These are phyloP conservation scores for Thalassiosira mediterranea DNA, from an alignment of 352 stramenopile species.

Conservation along the genomic window DNA sequence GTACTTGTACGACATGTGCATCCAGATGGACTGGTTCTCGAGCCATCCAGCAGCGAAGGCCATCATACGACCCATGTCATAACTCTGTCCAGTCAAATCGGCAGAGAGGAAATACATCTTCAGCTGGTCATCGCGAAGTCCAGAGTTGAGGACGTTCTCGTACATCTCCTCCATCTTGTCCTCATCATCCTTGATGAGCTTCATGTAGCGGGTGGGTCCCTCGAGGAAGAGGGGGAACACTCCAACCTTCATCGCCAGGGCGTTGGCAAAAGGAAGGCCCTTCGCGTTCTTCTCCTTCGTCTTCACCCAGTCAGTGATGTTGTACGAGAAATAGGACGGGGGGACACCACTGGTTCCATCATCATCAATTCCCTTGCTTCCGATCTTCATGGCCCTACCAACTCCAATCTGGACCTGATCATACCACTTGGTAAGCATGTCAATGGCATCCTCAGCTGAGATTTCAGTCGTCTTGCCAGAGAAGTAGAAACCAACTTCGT, in stretches of 20 bases:
- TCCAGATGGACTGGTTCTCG: constrained; percentile 85
- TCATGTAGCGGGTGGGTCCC: constrained; percentile 77
- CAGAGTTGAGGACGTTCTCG: constrained; percentile 54
- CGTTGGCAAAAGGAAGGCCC: constrained; percentile 64
- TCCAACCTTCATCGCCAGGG: constrained; percentile 61
- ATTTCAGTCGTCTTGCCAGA: constrained; percentile 65
- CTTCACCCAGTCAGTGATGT: constrained; percentile 73
- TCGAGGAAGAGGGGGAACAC: constrained; percentile 84
- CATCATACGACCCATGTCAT: constrained; percentile 85
- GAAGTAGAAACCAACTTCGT: constrained; percentile 75
- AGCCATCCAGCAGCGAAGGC: constrained; percentile 83
- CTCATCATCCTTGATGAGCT: constrained; percentile 60
- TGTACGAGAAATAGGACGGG: constrained; percentile 86
- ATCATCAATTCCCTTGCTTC: constrained; percentile 55
- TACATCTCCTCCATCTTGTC: constrained; percentile 62
- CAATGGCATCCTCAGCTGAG: constrained; percentile 56
- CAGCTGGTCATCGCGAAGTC: constrained; percentile 73
- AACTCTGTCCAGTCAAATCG: constrained; percentile 73
- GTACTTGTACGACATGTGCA: constrained; percentile 86
- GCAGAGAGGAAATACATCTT: constrained; percentile 83
- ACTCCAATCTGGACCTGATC: constrained; percentile 67
- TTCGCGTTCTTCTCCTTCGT: constrained; percentile 63
- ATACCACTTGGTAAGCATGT: constrained; percentile 63
- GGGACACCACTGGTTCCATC: constrained; percentile 45
- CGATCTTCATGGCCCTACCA: constrained; percentile 60